Evolutionary conservation across 495 filamentous ascomycete genomes (phyloP).

Genomic region (Letharia columbiana): DNA sequence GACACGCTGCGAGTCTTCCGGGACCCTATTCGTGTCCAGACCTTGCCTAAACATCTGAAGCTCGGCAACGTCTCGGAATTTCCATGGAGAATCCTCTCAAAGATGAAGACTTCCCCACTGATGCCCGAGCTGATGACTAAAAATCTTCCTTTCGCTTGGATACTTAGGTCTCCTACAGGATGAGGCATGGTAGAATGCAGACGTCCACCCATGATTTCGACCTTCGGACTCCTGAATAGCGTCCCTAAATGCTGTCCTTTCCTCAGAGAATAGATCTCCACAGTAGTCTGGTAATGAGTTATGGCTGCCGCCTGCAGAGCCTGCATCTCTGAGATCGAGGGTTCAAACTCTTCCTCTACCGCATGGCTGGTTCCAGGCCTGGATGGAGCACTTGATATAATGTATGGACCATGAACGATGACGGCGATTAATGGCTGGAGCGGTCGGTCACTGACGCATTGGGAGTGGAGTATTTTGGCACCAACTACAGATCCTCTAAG

Average conservation of each 20-base stretch:
- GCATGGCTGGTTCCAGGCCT: conserved; percentile 8
- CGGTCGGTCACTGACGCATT: conserved; percentile 35
- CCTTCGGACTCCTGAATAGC: conserved; percentile 48
- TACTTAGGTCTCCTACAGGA: conserved; percentile 59
- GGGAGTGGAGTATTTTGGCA: conserved; percentile 66
- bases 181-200: conserved; percentile 42
- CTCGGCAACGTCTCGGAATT: conserved; percentile 29
- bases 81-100: conserved; percentile 28
- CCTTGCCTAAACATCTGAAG: conserved; percentile 67
- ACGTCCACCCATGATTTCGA: conserved; percentile 25
- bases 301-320: conserved; percentile 26
- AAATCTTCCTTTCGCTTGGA: conserved; percentile 58
- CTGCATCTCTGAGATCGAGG: conserved; percentile 22
- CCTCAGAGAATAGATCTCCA: conserved; percentile 74
- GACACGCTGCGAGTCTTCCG: conserved; percentile 41
- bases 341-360: conserved; percentile 23
- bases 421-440: conserved; percentile 61
- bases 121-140: conserved; percentile 66
- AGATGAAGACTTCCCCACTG: conserved; percentile 82
- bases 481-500: conserved; percentile 71
- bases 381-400: conserved; percentile 32
- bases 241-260: conserved; percentile 58
- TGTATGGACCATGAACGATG: conserved; percentile 63
- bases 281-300: conserved; percentile 67
- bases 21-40: conserved; percentile 74